Conservation (phyloP, 129 eudicot species). For the Heracleum sosnowskyi region DNA sequence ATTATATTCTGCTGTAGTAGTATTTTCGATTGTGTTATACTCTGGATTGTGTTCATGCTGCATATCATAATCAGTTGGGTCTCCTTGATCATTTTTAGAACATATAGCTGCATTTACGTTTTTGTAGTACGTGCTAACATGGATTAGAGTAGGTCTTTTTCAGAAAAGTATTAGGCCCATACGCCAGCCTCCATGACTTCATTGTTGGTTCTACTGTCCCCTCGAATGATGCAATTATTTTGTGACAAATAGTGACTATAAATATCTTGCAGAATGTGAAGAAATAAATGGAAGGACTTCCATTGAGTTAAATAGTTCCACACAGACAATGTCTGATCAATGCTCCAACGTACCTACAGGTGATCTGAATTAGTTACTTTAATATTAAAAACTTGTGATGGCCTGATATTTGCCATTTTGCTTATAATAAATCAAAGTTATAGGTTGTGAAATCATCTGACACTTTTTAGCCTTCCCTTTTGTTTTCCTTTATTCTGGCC, state of each 20-base stretch:
- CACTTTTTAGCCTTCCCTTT: background rate
- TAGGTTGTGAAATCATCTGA: background rate
- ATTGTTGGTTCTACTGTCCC: background rate
- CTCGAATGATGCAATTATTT: background rate
- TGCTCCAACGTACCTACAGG: slow-evolving; percentile 38
- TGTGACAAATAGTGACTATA: background rate
- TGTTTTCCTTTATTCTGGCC: background rate
- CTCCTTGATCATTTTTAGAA: background rate
- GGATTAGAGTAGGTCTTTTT: background rate
- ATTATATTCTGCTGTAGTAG: background rate
- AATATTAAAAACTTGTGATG: background rate
- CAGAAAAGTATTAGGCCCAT: background rate
- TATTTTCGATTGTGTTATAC: background rate
- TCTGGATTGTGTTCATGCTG: background rate
- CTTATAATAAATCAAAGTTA: background rate
- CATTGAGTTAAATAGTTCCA: slow-evolving; percentile 18
- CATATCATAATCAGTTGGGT: background rate
- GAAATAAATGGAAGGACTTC: slow-evolving; percentile 28
- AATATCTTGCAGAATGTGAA: slow-evolving; percentile 31
- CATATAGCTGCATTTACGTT: background rate
- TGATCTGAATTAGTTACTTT: slow-evolving; percentile 2
- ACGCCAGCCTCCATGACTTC: background rate
- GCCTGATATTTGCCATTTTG: background rate
- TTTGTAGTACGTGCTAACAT: background rate
- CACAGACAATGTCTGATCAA: slow-evolving; percentile 27